Percentiles rank a stretch among this genome's conserved stretches.
These are phyloP conservation scores for Heimioporus sp. DNA, from an alignment of 768 basidiomycete species.

Conservation along the genomic window DNA sequence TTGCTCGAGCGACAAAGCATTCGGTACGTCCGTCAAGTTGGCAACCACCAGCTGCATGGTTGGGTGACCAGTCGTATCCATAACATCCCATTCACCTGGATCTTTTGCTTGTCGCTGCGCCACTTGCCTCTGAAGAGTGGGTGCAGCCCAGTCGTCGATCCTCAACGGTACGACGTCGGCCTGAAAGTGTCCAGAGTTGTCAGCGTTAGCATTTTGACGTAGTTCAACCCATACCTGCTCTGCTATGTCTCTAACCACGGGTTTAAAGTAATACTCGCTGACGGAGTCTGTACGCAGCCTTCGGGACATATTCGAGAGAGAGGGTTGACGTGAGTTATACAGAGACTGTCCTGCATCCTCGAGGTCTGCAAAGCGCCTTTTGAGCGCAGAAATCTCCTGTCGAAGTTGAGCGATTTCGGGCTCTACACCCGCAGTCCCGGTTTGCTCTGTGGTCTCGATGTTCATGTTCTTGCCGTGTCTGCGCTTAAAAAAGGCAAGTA, in stretches of 20 bases:
- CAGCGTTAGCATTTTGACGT: no score
- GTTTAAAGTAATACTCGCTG: background rate
- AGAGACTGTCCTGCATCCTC: background rate
- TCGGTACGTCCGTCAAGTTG: background rate
- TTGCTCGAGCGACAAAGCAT: no score
- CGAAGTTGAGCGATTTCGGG: slow-evolving; percentile 2
- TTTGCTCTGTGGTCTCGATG: background rate
- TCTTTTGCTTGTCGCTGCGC: background rate
- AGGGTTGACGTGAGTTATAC: background rate
- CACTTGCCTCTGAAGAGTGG: background rate
- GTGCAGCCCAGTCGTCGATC: no score
- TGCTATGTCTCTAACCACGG: background rate
- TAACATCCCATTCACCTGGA: background rate
- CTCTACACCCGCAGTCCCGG: background rate
- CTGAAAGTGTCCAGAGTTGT: no score
- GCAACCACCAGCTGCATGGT: background rate
- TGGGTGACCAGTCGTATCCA: background rate
- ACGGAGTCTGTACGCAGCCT: background rate
- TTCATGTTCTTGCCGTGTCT: background rate
- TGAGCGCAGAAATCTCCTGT: background rate
- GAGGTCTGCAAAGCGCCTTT: background rate
- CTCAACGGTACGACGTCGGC: no score
- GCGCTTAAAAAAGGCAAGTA: background rate
- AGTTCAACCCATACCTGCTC: background rate
- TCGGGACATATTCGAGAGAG: background rate